Conservation (phyloP, 192 early-diverging fungal species). For the Cetraspora pellucida region DNA sequence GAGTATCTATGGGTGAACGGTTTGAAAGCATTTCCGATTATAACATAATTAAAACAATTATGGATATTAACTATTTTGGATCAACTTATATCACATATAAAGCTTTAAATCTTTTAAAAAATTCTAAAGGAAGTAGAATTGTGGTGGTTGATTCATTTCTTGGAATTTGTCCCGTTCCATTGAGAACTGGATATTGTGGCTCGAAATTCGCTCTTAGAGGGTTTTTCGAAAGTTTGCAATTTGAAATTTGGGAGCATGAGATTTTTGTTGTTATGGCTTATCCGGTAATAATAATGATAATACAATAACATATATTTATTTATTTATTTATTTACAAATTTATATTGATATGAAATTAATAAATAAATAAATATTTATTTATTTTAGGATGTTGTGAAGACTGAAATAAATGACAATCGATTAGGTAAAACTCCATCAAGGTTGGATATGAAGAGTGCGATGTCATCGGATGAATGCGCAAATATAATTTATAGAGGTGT, state of each 20-base stretch:
- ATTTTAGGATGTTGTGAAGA: neutral
- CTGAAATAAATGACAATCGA: slow-evolving; percentile 9
- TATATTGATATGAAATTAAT: too few relatives aligned
- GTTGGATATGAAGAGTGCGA: neutral
- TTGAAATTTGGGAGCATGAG: slow-evolving; percentile 1
- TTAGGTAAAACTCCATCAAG: neutral
- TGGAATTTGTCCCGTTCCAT: neutral
- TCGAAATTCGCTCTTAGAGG: slow-evolving; percentile 30
- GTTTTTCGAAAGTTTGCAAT: slow-evolving; percentile 25
- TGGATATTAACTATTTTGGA: slow-evolving; percentile 23
- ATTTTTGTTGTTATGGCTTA: slow-evolving; percentile 17
- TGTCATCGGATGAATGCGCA: slow-evolving; percentile 16
- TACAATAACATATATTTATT: too few relatives aligned
- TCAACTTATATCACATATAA: neutral
- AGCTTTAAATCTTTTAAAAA: slow-evolving; percentile 26
- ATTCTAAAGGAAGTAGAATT: neutral
- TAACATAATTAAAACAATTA: slow-evolving; percentile 5
- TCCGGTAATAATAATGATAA: neutral
- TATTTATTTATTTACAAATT: too few relatives aligned
- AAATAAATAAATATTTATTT: neutral
- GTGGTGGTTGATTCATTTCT: neutral
- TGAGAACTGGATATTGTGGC: slow-evolving; percentile 4
- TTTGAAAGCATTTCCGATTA: slow-evolving; percentile 3
- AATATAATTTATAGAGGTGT: neutral
- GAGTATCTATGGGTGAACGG: slow-evolving; percentile 21